phyloP scores from a whole-genome alignment of 2,329 filamentous ascomycete genomes.

The Neoarthrinium moseri region DNA sequence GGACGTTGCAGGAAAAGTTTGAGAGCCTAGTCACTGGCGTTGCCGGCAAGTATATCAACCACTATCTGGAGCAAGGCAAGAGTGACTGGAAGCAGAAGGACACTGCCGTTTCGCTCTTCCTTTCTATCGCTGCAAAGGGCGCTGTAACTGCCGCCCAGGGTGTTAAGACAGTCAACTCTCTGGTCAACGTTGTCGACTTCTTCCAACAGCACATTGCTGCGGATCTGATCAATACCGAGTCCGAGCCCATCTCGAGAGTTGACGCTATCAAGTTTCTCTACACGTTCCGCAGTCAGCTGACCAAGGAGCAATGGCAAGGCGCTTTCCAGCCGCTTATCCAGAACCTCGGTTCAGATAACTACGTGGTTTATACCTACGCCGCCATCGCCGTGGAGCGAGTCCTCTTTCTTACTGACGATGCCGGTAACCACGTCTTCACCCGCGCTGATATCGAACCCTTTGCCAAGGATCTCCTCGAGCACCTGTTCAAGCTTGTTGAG shows the following conservation, averaged over 20 bases:
- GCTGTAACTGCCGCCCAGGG: conserved; percentile 83
- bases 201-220: conserved; percentile 89
- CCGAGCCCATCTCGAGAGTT: conserved; percentile 87
- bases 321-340: conserved; percentile 89
- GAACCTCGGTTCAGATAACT: conserved; percentile 85
- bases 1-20: conserved; percentile 85
- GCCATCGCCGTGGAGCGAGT: conserved; percentile 95
- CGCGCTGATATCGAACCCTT: conserved; percentile 76
- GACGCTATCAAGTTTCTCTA: conserved; percentile 98
- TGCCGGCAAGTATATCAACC: conserved; percentile 83
- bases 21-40: conserved; percentile 81
- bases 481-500: conserved; percentile 89
- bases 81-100: conserved; percentile 96
- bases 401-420: conserved; percentile 76
- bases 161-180: conserved; percentile 84
- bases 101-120: conserved; percentile 95
- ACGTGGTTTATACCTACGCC: conserved; percentile 96
- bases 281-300: conserved; percentile 92
- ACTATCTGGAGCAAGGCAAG: conserved; percentile 79
- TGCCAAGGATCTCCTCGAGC: conserved; percentile 81
- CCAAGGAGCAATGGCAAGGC: conserved; percentile 85
- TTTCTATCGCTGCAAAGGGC: conserved; percentile 91
- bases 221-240: conserved; percentile 71
- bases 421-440: conserved; percentile 75
- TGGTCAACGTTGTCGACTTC: conserved; percentile 88